A percentile compares a stretch with the other conserved stretches of the same genome.
These are phyloP conservation scores for Penicillium sp. DNA, from an alignment of 2,329 filamentous ascomycete genomes.

Conservation along the genomic window DNA sequence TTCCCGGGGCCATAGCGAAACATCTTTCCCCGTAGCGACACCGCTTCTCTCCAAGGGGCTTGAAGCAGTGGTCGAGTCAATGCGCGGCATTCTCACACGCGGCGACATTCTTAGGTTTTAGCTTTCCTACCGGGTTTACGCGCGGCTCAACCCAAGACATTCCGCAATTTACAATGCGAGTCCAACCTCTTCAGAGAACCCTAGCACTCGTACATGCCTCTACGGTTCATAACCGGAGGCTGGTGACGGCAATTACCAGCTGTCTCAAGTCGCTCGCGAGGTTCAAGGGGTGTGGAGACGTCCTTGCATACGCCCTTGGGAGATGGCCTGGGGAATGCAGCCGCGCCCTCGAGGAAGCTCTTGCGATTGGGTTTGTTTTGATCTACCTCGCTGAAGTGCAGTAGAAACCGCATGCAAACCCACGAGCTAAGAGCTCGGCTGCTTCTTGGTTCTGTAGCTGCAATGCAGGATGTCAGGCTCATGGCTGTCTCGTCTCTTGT, in stretches of 20 bases:
- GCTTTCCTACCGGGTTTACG: neutral
- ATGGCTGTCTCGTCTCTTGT: neutral
- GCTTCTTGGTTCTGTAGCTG: neutral
- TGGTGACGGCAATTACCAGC: neutral
- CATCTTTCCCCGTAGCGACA: neutral
- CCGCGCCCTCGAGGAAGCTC: neutral
- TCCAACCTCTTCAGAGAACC: constrained; percentile 1
- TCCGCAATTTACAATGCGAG: neutral
- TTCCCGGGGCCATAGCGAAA: neutral
- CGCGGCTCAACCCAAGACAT: constrained; percentile 1
- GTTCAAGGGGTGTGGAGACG: constrained; percentile 8
- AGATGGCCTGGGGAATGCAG: constrained; percentile 14
- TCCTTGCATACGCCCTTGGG: constrained; percentile 22
- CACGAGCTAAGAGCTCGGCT: neutral
- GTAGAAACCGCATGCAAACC: neutral
- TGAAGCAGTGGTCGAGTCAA: neutral
- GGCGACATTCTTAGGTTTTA: constrained; percentile 5
- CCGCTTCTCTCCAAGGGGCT: constrained; percentile 3
- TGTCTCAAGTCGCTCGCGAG: constrained; percentile 1
- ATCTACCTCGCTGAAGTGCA: neutral
- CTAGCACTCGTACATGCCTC: neutral
- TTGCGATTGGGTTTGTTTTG: constrained; percentile 16
- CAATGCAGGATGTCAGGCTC: neutral
- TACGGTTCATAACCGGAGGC: neutral
- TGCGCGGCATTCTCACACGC: constrained; percentile 6